phyloP scores from a whole-genome alignment of 345 rosid species.

The Acer yangbiense region DNA sequence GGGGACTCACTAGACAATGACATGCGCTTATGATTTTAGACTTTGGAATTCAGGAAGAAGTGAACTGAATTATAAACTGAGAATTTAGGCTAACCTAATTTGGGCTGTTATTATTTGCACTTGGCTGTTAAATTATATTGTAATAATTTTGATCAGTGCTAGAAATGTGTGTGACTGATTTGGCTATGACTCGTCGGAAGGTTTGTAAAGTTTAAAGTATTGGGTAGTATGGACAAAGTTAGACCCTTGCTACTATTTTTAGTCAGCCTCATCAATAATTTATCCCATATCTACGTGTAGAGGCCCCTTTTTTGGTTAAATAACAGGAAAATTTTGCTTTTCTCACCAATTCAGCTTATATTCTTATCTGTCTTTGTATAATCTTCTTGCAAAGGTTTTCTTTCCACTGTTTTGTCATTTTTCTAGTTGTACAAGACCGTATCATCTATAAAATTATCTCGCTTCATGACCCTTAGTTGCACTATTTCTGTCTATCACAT shows the following conservation, averaged over 20 bases:
- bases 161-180: background rate
- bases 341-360: background rate
- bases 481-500: background rate
- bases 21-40: background rate
- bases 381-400: background rate
- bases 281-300: background rate
- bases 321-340: background rate
- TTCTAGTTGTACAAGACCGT: background rate
- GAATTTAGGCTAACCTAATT: background rate
- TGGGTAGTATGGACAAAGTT: background rate
- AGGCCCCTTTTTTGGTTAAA: background rate
- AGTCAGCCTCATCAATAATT: background rate
- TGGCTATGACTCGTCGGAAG: background rate
- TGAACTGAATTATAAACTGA: background rate
- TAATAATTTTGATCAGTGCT: background rate
- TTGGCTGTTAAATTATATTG: constrained; percentile 1
- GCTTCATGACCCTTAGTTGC: background rate
- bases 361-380: background rate
- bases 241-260: background rate
- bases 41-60: background rate
- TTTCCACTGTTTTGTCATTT: background rate
- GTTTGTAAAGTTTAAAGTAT: background rate
- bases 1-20: background rate
- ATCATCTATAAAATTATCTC: background rate
- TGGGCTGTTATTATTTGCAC: background rate